Percentiles rank a stretch among this genome's conserved stretches.
Evolutionary conservation across 768 basidiomycete genomes (phyloP).

Genomic region (Gautieria morchelliformis): DNA sequence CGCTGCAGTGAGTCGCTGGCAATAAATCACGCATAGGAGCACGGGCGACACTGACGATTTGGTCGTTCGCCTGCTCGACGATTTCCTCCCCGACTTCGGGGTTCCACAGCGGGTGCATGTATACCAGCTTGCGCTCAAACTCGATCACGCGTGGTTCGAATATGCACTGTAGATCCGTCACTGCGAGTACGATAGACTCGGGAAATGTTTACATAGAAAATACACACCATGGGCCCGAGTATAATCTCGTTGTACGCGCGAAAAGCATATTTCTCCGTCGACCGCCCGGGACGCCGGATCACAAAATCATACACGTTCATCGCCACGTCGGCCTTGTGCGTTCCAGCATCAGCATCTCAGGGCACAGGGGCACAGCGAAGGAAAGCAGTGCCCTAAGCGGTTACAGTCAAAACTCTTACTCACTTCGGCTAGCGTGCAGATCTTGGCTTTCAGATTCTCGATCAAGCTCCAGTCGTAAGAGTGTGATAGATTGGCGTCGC

Average conservation of each 20-base stretch:
- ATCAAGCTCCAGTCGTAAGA: constrained; percentile 86
- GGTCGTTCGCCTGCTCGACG: constrained; percentile 31
- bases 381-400: not conserved
- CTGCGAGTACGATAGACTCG: no score
- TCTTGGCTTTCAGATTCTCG: constrained; percentile 79
- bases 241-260: constrained; percentile 94
- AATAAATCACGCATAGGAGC: constrained; percentile 23
- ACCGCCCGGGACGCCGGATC: constrained; percentile 63
- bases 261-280: constrained; percentile 80
- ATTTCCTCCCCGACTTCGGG: constrained; percentile 71
- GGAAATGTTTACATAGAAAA: not conserved
- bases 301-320: constrained; percentile 86
- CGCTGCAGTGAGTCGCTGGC: constrained; percentile 34
- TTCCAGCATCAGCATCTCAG: not conserved
- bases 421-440: constrained; percentile 87
- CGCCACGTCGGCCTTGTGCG: constrained; percentile 70
- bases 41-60: constrained; percentile 28
- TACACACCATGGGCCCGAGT: constrained; percentile 80
- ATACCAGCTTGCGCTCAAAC: constrained; percentile 65
- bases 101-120: constrained; percentile 37
- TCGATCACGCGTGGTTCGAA: constrained; percentile 93
- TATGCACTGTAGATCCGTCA: constrained; percentile 46
- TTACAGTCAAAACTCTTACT: constrained; percentile 13
- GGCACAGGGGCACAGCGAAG: not conserved
- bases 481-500: constrained; percentile 64